Base-by-base conservation (phyloP, 2,329 filamentous ascomycete genomes). In the Parastagonospora nodorum region DNA sequence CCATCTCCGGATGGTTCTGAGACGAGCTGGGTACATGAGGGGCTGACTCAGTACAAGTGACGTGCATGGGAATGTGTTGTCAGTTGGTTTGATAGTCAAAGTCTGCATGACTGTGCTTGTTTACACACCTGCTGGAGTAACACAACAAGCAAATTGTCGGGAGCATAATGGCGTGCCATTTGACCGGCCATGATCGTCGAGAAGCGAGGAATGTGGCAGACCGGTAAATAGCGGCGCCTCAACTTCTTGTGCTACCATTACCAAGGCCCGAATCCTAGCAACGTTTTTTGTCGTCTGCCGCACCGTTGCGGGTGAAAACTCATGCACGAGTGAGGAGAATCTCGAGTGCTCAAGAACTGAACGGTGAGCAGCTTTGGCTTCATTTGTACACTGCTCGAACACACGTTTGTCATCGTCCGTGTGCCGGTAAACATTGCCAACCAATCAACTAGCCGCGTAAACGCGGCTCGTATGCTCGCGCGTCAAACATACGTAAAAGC, bases 121-220 rank as follows among this genome's bases (percentile, higher is more conserved):
- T 28, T 38, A 24, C 10, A 16, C 33, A 12, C 36, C 28, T 41
- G 24, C 10, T 31, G 37, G 28, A 15, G 44, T 48, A 12, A 45
- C 42, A 50, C 47, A 37, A 31, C 39, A 24, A 36, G 8, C 30
- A 36, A 19, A 14, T 10, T 41, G 14, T 10, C 19, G 19, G 19
- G 5, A 24, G 37, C 37, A 8, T 28, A 10, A 10, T 12, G 8
- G 3, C 4, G 4, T 11, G 37, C 37, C 12, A 8, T 28, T 27
- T 7, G 8, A 27, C 14, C 14, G 19, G 30, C n/a, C 27, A 35
- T 15, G 7, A 33, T 27, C 27, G 37, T 39, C 37, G 31, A 32
- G 45, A 50, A 49, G 48, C 39, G 52, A 51, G 45, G 48, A 51
- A 48, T 55, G 45, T 28, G 37, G 27, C 29, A 30, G 31, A 36